Percentiles rank a stretch among this genome's conserved stretches.
Evolutionary conservation across 768 basidiomycete genomes (phyloP).

Genomic region (Russula vinacea): DNA sequence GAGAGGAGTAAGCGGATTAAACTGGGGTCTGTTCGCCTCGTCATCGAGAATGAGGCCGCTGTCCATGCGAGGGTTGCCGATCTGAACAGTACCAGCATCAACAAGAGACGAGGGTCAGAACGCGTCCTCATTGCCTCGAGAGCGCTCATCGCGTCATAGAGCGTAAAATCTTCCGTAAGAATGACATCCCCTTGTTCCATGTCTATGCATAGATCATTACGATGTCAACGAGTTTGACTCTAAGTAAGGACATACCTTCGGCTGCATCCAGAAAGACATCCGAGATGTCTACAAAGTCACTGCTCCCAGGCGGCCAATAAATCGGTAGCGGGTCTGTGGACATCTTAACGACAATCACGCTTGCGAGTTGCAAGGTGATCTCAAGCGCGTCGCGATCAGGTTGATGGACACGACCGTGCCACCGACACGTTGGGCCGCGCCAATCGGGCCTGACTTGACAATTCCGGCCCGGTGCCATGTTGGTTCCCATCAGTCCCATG

Average conservation of each 20-base stretch:
- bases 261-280: constrained; percentile 57
- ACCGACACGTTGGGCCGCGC: not conserved
- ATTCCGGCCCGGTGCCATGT: not conserved
- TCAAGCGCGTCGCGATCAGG: constrained; percentile 11
- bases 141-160: constrained; percentile 92
- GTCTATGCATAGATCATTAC: constrained; percentile 38
- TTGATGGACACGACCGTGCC: not conserved
- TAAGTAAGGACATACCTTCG: constrained; percentile 44
- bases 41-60: constrained; percentile 58
- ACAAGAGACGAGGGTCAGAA: constrained; percentile 27
- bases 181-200: constrained; percentile 63
- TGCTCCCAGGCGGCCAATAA: constrained; percentile 49
- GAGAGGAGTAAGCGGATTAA: constrained; percentile 61
- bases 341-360: constrained; percentile 7
- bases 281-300: constrained; percentile 63
- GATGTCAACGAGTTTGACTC: not conserved
- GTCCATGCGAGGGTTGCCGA: constrained; percentile 87
- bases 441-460: not conserved
- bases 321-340: not conserved
- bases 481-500: too few relatives aligned
- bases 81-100: constrained; percentile 45
- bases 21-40: constrained; percentile 44
- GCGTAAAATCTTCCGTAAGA: constrained; percentile 63
- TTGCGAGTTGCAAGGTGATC: not conserved
- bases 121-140: constrained; percentile 59